These are phyloP conservation scores for Neurospora sp. DNA, from an alignment of 495 filamentous ascomycete genomes.

Conservation along the genomic window DNA sequence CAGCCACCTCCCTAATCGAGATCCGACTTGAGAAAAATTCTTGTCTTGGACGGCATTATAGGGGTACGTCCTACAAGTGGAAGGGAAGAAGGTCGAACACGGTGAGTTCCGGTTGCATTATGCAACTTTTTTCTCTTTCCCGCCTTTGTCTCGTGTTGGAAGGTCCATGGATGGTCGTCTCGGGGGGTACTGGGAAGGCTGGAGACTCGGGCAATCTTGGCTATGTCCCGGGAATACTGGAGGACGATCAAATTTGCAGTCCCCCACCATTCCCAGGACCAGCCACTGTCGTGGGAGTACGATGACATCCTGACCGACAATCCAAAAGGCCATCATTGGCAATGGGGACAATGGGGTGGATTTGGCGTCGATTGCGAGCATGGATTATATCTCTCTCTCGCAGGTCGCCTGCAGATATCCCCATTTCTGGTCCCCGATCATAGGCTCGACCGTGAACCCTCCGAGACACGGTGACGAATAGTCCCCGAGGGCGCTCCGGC, in stretches of 20 bases:
- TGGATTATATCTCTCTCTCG: neutral
- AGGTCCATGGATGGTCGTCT: neutral
- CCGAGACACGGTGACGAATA: neutral
- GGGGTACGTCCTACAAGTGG: neutral
- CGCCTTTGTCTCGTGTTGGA: neutral
- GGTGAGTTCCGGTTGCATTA: neutral
- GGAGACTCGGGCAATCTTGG: neutral
- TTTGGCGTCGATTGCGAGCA: neutral
- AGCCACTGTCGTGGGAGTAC: neutral
- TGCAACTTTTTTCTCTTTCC: neutral
- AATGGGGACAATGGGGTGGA: neutral
- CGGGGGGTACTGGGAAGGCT: neutral
- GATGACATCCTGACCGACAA: neutral
- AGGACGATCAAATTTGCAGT: neutral
- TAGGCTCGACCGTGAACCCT: neutral
- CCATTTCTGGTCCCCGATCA: neutral
- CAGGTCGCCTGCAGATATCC: neutral
- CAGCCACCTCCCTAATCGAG: neutral
- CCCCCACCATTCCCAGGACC: neutral
- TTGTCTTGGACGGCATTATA: neutral
- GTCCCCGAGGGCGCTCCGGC: neutral
- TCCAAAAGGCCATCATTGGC: neutral
- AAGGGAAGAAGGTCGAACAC: neutral
- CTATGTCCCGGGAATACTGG: neutral
- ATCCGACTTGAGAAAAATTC: neutral